A percentile compares a stretch with the other conserved stretches of the same genome.
Evolutionary conservation across 1,284 basidiomycete genomes (phyloP).

Genomic region (Rugosomyces carneus): DNA sequence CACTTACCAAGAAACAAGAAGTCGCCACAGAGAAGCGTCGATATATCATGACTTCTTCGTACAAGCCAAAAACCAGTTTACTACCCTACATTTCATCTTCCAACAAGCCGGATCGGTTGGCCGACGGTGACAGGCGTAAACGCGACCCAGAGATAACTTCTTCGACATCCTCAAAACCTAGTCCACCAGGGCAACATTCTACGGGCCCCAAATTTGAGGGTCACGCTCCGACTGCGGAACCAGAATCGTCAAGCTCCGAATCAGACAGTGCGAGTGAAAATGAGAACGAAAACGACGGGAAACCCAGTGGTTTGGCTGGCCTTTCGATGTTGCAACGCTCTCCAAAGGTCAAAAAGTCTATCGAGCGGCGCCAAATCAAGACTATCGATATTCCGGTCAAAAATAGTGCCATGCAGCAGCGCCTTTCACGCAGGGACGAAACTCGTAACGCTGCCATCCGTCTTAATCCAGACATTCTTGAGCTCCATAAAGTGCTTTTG

Average conservation of each 20-base stretch:
- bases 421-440: conserved; percentile 53
- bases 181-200: conserved; percentile 1
- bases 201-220: conserved; percentile 26
- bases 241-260: conserved; percentile 19
- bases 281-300: conserved; percentile 46
- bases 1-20: conserved; percentile 8
- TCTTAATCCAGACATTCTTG: conserved; percentile 77
- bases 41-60: conserved; percentile 9
- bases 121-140: conserved; percentile 30
- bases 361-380: conserved; percentile 65
- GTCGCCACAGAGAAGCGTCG: conserved; percentile 6
- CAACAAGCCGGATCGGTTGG: conserved; percentile 24
- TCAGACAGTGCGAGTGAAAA: conserved; percentile 17
- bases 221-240: conserved; percentile 5
- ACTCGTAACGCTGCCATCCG: conserved; percentile 62
- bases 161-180: conserved; percentile 24
- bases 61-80: conserved; percentile 9
- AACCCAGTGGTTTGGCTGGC: conserved; percentile 39
- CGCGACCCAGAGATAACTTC: conserved; percentile 28
- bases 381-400: conserved; percentile 54
- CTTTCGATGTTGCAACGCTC: conserved; percentile 63
- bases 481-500: conserved; percentile 76
- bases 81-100: conserved; percentile 8
- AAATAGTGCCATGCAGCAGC: conserved; percentile 38
- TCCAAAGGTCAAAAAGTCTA: conserved; percentile 49